Conservation (phyloP, 768 basidiomycete species). For the Tricholoma sp. region DNA sequence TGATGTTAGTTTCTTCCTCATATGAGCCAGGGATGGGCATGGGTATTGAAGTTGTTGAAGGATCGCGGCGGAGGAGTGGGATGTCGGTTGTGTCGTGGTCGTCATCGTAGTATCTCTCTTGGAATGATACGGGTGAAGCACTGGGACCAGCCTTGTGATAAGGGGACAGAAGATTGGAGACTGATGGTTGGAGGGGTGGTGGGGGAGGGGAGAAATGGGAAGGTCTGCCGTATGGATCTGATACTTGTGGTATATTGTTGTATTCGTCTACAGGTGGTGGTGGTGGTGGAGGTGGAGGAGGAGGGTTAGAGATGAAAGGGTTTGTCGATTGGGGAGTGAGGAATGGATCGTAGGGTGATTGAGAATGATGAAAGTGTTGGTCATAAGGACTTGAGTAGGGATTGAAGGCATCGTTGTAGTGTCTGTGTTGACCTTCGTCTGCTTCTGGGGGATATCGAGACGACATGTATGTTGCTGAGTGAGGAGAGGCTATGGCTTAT, state of each 20-base stretch:
- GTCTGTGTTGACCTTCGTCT: conserved; percentile 59
- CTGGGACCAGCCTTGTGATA: conserved; percentile 17
- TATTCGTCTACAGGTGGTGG: no score
- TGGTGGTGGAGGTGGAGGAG: conserved; percentile 8
- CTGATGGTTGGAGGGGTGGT: no score
- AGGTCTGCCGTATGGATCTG: no score
- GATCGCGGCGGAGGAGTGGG: conserved; percentile 54
- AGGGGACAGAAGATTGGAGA: conserved; percentile 8
- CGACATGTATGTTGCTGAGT: no score
- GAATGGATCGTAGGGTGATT: no score
- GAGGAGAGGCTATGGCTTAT: no score
- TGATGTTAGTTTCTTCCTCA: conserved; percentile 48
- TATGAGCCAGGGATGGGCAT: conserved; percentile 41
- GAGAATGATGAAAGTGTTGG: conserved; percentile 23
- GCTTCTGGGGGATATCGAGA: no score
- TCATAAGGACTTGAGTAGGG: conserved; percentile 44
- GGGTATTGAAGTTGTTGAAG: conserved; percentile 21
- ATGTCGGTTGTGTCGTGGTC: conserved; percentile 51
- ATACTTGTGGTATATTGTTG: no score
- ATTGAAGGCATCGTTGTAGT: conserved; percentile 65
- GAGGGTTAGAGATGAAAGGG: conserved; percentile 15
- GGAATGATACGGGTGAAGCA: conserved; percentile 23
- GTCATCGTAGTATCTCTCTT: conserved; percentile 23
- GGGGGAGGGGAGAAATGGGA: no score
- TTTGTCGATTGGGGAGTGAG: conserved; percentile 14